Evolutionary conservation across 176 grass and related monocot species (phyloP), one percentile per base, ranked within the genome.

Genomic region (Oryza nivara): DNA sequence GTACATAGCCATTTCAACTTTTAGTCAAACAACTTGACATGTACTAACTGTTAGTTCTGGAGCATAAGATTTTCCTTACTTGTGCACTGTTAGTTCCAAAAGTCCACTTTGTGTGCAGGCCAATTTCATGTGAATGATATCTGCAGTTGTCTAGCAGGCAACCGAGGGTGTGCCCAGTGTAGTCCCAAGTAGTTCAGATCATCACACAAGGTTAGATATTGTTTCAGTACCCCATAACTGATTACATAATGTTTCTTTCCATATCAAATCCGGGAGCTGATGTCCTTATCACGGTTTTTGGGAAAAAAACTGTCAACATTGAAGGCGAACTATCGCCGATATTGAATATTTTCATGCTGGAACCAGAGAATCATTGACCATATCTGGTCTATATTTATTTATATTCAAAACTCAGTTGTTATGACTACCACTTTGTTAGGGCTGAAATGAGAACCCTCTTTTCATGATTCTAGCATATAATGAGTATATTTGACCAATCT

Each of bases 161-260:
- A 44, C 52, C 1, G 10, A 64, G 7, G 52, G 4, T 22, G 51
- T 49, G 26, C 65, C 54, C 30, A 45, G 38, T 70, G 65, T 76
- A 60, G 40, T 11, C 1, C 20, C 19, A 46, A 46, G 25, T 13
- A 22, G 47, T 68, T 75, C 77, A 86, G 56, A 81, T 49, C 46
- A 12, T 63, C 36, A 36, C 3, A 6, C 74, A 56, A 82, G 85
- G 85, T 82, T 68, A 1, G 63, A 47, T 47, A 45, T 65, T 58
- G 67, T 15, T 66, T 52, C 15, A 41, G 6, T 43, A 82, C 40
- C 40, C 40, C 23, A 16, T 44, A 72, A 15, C 13, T 20, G 32
- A 67, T 32, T 79, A 67, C 61, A 36, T 0, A 0, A 20, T 1
- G 17, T 14, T 51, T 19, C 44, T 34, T 80, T 11, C 19, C 35